phyloP scores from a whole-genome alignment of 192 early-diverging fungal genomes.

The Thamnidium elegans region DNA sequence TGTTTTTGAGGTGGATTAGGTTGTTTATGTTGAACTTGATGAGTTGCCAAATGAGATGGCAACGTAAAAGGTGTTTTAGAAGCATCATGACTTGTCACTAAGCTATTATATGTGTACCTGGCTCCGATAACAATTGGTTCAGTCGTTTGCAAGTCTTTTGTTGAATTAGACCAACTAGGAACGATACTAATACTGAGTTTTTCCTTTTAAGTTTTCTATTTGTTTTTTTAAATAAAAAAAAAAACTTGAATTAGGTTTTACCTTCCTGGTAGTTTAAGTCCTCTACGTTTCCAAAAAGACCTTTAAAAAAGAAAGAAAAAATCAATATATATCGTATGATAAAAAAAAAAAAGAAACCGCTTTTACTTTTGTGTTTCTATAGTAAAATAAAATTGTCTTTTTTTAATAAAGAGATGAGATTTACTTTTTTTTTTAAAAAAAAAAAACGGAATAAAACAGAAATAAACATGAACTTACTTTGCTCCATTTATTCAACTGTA shows the following conservation, averaged over 20 bases:
- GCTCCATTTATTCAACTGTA: too few species aligned
- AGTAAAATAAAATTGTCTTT: too few species aligned
- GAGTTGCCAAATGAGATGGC: slow-evolving; percentile 4
- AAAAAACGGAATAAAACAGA: too few species aligned
- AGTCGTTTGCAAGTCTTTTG: slow-evolving; percentile 29
- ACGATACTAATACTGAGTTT: slow-evolving; percentile 39
- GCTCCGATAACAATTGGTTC: slow-evolving; percentile 15
- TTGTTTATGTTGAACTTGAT: not conserved
- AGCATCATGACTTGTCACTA: slow-evolving; percentile 23
- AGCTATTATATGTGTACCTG: slow-evolving; percentile 45
- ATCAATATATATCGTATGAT: too few species aligned
- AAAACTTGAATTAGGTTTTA: not conserved
- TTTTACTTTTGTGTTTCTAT: too few species aligned
- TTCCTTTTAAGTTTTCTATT: not conserved
- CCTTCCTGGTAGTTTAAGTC: slow-evolving; percentile 40
- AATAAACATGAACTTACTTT: too few species aligned
- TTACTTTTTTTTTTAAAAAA: too few species aligned
- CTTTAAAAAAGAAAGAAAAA: not conserved
- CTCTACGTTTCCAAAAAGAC: slow-evolving; percentile 37
- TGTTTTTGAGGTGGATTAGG: slow-evolving; percentile 4
- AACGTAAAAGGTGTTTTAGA: not conserved
- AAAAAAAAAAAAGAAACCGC: too few species aligned
- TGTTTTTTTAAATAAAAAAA: not conserved
- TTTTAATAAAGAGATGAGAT: too few species aligned
- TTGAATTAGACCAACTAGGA: slow-evolving; percentile 36